phyloP scores from a whole-genome alignment of 2,329 filamentous ascomycete species.

The Penicillium expansum region DNA sequence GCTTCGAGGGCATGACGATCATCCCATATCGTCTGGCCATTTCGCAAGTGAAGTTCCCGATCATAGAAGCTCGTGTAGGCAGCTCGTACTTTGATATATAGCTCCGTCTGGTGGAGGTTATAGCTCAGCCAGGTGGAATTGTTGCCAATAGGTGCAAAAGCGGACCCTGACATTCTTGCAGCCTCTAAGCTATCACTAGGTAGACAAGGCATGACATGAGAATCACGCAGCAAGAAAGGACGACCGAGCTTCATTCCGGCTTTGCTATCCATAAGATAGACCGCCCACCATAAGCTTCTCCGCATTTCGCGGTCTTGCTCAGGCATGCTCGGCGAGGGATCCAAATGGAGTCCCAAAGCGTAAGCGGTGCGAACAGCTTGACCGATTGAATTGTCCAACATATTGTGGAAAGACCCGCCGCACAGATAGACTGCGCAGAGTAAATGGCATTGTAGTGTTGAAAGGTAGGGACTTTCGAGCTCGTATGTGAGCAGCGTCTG shows the following conservation, averaged over 20 bases:
- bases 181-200: constrained; percentile 14
- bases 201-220: constrained; percentile 33
- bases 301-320: constrained; percentile 43
- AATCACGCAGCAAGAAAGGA: constrained; percentile 32
- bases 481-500: constrained; percentile 47
- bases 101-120: constrained; percentile 15
- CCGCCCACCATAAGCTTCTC: constrained; percentile 53
- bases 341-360: constrained; percentile 50
- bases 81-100: constrained; percentile 10
- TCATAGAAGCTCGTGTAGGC: constrained; percentile 22
- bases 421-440: constrained; percentile 49
- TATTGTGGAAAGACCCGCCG: constrained; percentile 51
- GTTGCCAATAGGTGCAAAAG: constrained; percentile 12
- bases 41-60: constrained; percentile 13
- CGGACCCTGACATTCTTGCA: constrained; percentile 15
- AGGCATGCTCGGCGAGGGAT: constrained; percentile 41
- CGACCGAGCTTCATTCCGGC: constrained; percentile 22
- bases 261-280: constrained; percentile 52
- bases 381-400: constrained; percentile 43
- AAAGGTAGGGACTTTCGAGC: constrained; percentile 49
- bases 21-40: constrained; percentile 28
- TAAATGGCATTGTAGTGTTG: constrained; percentile 51
- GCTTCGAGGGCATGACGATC: constrained; percentile 31
- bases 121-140: constrained; percentile 25
- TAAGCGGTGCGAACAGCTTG: constrained; percentile 48